phyloP scores from a whole-genome alignment of 2,329 filamentous ascomycete species.

The Fonsecaea erecta region DNA sequence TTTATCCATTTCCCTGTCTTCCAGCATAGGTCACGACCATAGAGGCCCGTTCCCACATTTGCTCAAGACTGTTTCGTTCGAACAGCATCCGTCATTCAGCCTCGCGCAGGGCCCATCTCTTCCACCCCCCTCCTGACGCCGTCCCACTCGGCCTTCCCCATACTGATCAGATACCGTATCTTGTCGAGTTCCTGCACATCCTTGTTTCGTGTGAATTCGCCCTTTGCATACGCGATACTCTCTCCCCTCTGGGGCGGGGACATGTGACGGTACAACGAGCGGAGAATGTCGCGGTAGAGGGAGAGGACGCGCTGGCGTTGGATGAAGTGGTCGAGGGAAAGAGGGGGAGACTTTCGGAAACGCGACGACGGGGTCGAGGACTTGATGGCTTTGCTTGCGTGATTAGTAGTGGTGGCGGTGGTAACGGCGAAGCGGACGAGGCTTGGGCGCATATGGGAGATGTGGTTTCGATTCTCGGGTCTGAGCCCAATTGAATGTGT shows the following conservation, averaged over 20 bases:
- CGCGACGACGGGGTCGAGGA: not conserved
- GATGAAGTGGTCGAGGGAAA: conserved; percentile 44
- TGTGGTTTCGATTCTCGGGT: not conserved
- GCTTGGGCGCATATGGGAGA: conserved; percentile 4
- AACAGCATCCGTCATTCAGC: too few species aligned
- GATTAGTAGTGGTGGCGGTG: not conserved
- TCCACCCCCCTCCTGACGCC: conserved; percentile 54
- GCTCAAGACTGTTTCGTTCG: too few species aligned
- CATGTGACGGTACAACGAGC: conserved; percentile 46
- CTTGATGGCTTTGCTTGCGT: not conserved
- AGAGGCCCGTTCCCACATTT: not conserved
- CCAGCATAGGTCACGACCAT: not conserved
- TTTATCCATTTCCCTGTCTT: not conserved
- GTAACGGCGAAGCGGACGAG: not conserved
- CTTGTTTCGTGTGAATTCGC: conserved; percentile 51
- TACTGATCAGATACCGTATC: conserved; percentile 54
- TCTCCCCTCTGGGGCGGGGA: conserved; percentile 41
- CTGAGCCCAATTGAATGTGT: too few species aligned
- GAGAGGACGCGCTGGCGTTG: conserved; percentile 49
- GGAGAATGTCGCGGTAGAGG: conserved; percentile 51
- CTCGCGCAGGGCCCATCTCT: conserved; percentile 42
- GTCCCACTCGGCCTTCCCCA: conserved; percentile 54
- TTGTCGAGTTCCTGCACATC: conserved; percentile 49
- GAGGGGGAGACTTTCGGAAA: conserved; percentile 20
- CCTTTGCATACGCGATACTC: conserved; percentile 48